Percentiles rank a stretch among this genome's conserved stretches.
Evolutionary conservation across 2,329 filamentous ascomycete species (phyloP).

Genomic region (Chaetomium olivaceum): DNA sequence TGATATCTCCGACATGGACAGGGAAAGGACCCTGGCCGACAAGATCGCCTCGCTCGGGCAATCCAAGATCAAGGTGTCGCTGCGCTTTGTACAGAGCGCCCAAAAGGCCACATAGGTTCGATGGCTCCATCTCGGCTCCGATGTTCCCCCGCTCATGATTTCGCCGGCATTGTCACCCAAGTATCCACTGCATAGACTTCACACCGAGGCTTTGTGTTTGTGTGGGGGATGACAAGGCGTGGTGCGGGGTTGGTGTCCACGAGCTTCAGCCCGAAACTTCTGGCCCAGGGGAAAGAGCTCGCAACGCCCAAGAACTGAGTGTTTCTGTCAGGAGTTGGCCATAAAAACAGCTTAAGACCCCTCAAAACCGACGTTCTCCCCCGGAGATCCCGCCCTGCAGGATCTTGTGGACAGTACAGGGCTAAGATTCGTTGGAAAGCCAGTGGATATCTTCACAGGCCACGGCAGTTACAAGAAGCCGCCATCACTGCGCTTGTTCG

Average conservation of each 20-base stretch:
- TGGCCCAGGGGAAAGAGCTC: not conserved
- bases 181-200: not conserved
- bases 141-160: not conserved
- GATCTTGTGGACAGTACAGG: not conserved
- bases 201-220: not conserved
- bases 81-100: slow-evolving; percentile 39
- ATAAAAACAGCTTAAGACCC: not conserved
- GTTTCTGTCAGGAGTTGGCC: not conserved
- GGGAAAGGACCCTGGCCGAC: slow-evolving; percentile 63
- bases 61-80: slow-evolving; percentile 59
- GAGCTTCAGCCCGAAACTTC: not conserved
- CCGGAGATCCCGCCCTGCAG: not conserved
- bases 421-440: not conserved
- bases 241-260: not conserved
- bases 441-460: not conserved
- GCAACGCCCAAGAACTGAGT: not conserved
- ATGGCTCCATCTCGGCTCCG: not conserved
- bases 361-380: not conserved
- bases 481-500: not conserved
- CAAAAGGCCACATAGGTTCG: slow-evolving; percentile 21
- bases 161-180: not conserved
- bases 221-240: not conserved
- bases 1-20: slow-evolving; percentile 73
- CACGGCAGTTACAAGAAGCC: not conserved
- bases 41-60: slow-evolving; percentile 75